Evolutionary conservation across 371 early-diverging fungal genomes (phyloP).

Genomic region (Saksenaea vasiformis): DNA sequence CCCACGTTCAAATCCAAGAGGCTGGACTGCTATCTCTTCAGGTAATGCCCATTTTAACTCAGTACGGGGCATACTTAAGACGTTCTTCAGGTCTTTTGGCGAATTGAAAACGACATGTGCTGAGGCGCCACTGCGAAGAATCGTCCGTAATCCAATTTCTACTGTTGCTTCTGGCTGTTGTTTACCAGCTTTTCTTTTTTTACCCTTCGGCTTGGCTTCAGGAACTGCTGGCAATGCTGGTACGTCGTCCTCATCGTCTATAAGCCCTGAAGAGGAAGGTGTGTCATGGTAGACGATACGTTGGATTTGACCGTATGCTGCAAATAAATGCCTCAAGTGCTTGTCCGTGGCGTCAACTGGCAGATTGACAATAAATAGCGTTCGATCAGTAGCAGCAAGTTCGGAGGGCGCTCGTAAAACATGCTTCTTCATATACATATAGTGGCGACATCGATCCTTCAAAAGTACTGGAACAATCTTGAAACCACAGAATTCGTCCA

Average conservation of each 20-base stretch:
- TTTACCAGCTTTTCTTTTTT: constrained; percentile 29
- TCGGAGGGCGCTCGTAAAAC: constrained; percentile 53
- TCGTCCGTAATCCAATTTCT: constrained; percentile 25
- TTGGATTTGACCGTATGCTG: constrained; percentile 65
- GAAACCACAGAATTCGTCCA: constrained; percentile 57
- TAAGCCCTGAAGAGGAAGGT: constrained; percentile 9
- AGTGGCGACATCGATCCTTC: constrained; percentile 56
- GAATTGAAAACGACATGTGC: constrained; percentile 82
- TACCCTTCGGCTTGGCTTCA: constrained; percentile 24
- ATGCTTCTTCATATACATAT: constrained; percentile 75
- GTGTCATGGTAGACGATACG: constrained; percentile 47
- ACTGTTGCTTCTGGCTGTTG: constrained; percentile 25
- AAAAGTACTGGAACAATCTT: constrained; percentile 57
- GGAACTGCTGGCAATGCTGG: constrained; percentile 31
- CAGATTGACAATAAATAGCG: constrained; percentile 80
- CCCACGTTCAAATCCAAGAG: constrained; percentile 59
- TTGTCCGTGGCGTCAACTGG: constrained; percentile 79
- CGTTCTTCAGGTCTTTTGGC: constrained; percentile 61
- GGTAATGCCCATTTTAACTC: constrained; percentile 63
- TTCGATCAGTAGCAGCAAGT: constrained; percentile 62
- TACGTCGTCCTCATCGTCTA: constrained; percentile 34
- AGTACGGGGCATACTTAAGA: constrained; percentile 63
- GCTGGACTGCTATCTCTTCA: constrained; percentile 44
- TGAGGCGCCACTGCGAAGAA: constrained; percentile 58
- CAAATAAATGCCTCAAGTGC: constrained; percentile 77